Evolutionary conservation across 495 filamentous ascomycete species (phyloP).

Genomic region (Cairneyella variabilis): DNA sequence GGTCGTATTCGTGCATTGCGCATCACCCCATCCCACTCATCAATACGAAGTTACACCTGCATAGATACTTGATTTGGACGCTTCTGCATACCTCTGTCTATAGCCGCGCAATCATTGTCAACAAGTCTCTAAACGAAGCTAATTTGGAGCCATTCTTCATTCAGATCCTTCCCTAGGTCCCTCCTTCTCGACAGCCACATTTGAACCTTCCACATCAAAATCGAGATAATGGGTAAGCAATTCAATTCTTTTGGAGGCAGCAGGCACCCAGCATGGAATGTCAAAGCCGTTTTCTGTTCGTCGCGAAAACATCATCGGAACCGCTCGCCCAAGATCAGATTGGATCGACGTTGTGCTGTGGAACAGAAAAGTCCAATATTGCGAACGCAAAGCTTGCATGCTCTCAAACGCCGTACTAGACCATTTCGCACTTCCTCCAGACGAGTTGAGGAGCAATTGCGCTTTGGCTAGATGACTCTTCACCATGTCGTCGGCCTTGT

Average conservation of each 20-base stretch:
- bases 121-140: too few relatives aligned
- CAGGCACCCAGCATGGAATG: neutral
- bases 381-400: conserved; percentile 8
- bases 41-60: conserved; percentile 11
- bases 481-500: conserved; percentile 14
- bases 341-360: conserved; percentile 4
- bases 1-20: conserved; percentile 16
- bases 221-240: conserved; percentile 28
- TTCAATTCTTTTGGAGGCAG: conserved; percentile 16
- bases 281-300: neutral
- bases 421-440: neutral
- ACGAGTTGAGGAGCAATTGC: neutral
- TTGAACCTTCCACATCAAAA: conserved; percentile 21
- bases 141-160: conserved; percentile 9
- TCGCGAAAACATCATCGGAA: neutral
- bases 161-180: conserved; percentile 13
- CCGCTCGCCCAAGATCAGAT: too few relatives aligned
- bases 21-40: conserved; percentile 16
- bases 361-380: neutral
- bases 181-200: conserved; percentile 8
- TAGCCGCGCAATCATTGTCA: neutral
- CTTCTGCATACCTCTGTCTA: neutral
- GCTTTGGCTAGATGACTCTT: neutral
- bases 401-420: conserved; percentile 3
- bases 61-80: neutral